A percentile compares a stretch with the other conserved stretches of the same genome.
Conservation (phyloP, 371 early-diverging fungal genomes). For the Rhizopus sp. region DNA sequence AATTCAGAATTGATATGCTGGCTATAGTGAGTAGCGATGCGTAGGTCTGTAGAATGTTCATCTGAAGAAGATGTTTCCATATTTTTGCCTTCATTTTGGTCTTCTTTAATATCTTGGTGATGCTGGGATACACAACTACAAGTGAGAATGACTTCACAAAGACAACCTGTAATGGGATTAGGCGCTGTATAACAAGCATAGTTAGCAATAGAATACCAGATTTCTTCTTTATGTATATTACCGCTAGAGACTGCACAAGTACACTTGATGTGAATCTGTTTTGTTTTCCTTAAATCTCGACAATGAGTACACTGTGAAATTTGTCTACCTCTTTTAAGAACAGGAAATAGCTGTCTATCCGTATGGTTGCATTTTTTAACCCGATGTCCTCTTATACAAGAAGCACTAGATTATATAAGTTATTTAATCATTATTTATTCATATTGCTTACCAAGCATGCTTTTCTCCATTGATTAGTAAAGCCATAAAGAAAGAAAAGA, state of each 20-base stretch:
- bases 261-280: constrained; percentile 38
- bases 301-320: constrained; percentile 41
- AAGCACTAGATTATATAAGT: constrained; percentile 6
- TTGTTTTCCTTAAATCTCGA: constrained; percentile 29
- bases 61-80: neutral
- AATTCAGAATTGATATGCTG: too few species aligned
- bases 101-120: constrained; percentile 23
- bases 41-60: neutral
- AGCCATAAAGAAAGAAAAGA: constrained; percentile 19
- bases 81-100: neutral
- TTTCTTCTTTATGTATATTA: constrained; percentile 2
- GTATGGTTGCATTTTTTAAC: constrained; percentile 36
- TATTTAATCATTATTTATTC: neutral
- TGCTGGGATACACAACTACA: constrained; percentile 34
- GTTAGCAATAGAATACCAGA: neutral
- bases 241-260: constrained; percentile 35
- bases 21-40: too few species aligned
- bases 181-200: constrained; percentile 17
- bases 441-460: constrained; percentile 29
- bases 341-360: constrained; percentile 22
- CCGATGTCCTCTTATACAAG: constrained; percentile 42
- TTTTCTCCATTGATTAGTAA: constrained; percentile 25
- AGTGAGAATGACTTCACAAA: constrained; percentile 28
- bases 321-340: constrained; percentile 37
- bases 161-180: constrained; percentile 37